phyloP scores from a whole-genome alignment of 371 early-diverging fungal genomes.

The Batkoa obscura region DNA sequence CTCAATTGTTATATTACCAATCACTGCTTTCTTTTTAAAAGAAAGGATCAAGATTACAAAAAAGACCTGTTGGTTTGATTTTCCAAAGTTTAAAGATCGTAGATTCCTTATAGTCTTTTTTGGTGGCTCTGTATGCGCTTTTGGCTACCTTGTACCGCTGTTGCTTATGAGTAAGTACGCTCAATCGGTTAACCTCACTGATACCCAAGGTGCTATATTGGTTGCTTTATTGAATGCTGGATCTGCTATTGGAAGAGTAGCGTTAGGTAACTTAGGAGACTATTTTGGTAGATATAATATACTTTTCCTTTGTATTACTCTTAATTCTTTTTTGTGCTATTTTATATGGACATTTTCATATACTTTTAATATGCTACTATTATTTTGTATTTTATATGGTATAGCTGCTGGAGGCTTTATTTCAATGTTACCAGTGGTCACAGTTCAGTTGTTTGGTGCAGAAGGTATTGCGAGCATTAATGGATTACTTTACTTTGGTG shows the following conservation, averaged over 20 bases:
- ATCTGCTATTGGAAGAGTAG: constrained; percentile 40
- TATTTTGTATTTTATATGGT: constrained; percentile 34
- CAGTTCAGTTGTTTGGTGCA: constrained; percentile 26
- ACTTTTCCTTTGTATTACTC: constrained; percentile 18
- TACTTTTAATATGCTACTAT: constrained; percentile 19
- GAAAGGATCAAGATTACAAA: neutral
- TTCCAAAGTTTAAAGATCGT: constrained; percentile 13
- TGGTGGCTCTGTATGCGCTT: constrained; percentile 13
- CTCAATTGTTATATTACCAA: constrained; percentile 16
- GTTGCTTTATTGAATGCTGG: constrained; percentile 28
- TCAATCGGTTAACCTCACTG: constrained; percentile 11
- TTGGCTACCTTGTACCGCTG: constrained; percentile 15
- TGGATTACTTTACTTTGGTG: constrained; percentile 18
- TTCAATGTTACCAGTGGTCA: constrained; percentile 19
- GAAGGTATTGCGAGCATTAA: constrained; percentile 19
- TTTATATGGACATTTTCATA: constrained; percentile 37
- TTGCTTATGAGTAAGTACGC: constrained; percentile 19
- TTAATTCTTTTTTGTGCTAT: constrained; percentile 23
- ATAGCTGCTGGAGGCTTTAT: constrained; percentile 33
- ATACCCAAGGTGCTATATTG: constrained; percentile 20
- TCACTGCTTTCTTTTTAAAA: neutral
- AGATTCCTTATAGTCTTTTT: constrained; percentile 13
- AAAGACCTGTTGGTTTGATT: constrained; percentile 3
- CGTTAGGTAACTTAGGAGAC: constrained; percentile 37
- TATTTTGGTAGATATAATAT: constrained; percentile 35